A percentile compares a stretch with the other conserved stretches of the same genome.
phyloP scores from a whole-genome alignment of 108 stramenopile species.

The Skeletonema tropicum region DNA sequence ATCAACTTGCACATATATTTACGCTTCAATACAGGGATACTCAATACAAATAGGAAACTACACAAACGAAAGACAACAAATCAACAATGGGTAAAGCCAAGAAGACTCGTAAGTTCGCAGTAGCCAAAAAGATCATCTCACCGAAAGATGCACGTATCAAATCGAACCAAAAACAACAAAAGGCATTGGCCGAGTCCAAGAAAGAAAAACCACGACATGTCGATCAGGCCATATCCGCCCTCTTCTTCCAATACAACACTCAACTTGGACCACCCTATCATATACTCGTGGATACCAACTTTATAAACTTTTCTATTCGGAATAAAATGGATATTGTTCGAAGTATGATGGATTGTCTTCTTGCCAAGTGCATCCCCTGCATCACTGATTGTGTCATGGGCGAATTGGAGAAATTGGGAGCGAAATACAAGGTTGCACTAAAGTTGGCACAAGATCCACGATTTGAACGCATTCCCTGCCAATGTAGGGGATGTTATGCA shows the following conservation, averaged over 20 bases:
- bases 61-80: slow-evolving; percentile 15
- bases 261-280: slow-evolving; percentile 98
- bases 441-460: slow-evolving; percentile 97
- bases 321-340: slow-evolving; percentile 99
- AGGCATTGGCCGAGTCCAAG: slow-evolving; percentile 52
- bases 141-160: slow-evolving; percentile 91
- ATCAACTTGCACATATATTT: too few species aligned
- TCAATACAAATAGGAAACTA: too few species aligned
- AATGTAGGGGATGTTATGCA: slow-evolving; percentile 95
- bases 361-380: slow-evolving; percentile 98
- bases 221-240: slow-evolving; percentile 85
- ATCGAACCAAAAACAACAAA: slow-evolving; percentile 65
- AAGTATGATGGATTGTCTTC: slow-evolving; percentile 99
- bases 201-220: slow-evolving; percentile 77
- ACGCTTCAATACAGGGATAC: too few species aligned
- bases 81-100: slow-evolving; percentile 91
- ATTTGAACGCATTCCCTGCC: slow-evolving; percentile 93
- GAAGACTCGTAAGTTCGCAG: slow-evolving; percentile 93
- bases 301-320: slow-evolving; percentile 98
- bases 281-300: slow-evolving; percentile 98
- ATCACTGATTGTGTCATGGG: slow-evolving; percentile 99
- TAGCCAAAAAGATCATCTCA: slow-evolving; percentile 90
- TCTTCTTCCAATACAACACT: slow-evolving; percentile 98
- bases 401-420: slow-evolving; percentile 97
- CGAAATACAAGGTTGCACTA: slow-evolving; percentile 96